These are phyloP conservation scores for Glonium stellatum DNA, from an alignment of 495 filamentous ascomycete genomes.

Conservation along the genomic window DNA sequence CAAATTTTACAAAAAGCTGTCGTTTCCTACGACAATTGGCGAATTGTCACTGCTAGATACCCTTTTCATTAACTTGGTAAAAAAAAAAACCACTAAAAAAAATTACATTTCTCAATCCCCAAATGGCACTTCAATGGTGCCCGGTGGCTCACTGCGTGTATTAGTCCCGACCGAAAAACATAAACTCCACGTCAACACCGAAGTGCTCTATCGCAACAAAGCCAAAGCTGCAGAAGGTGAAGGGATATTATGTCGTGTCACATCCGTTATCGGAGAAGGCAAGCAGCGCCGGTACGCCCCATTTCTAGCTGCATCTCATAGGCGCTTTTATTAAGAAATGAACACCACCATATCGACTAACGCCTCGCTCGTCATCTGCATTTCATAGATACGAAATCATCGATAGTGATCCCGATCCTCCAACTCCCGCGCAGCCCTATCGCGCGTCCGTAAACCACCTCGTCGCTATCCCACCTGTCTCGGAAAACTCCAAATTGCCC, in stretches of 20 bases:
- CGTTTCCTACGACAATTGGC: too few species aligned
- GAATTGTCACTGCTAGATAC: too few species aligned
- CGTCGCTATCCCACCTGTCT: constrained; percentile 69
- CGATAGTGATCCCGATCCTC: constrained; percentile 83
- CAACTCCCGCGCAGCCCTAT: constrained; percentile 50
- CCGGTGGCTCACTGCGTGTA: too few species aligned
- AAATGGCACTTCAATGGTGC: too few species aligned
- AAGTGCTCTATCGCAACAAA: constrained; percentile 76
- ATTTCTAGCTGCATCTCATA: neutral
- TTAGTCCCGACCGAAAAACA: constrained; percentile 11
- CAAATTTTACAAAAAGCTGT: neutral
- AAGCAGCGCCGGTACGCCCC: constrained; percentile 60
- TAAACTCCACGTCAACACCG: constrained; percentile 59
- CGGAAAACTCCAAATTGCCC: constrained; percentile 45
- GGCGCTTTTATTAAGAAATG: neutral
- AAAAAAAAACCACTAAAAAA: too few species aligned
- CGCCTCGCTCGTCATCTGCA: neutral
- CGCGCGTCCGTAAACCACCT: constrained; percentile 71
- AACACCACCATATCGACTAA: neutral
- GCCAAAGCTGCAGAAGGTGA: constrained; percentile 66
- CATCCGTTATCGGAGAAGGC: constrained; percentile 74
- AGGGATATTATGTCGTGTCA: constrained; percentile 87
- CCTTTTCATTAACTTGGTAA: too few species aligned
- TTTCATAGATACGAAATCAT: constrained; percentile 75
- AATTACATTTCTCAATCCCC: neutral